These are phyloP conservation scores for Monilinia polystroma DNA, from an alignment of 2,329 filamentous ascomycete species.

Conservation along the genomic window DNA sequence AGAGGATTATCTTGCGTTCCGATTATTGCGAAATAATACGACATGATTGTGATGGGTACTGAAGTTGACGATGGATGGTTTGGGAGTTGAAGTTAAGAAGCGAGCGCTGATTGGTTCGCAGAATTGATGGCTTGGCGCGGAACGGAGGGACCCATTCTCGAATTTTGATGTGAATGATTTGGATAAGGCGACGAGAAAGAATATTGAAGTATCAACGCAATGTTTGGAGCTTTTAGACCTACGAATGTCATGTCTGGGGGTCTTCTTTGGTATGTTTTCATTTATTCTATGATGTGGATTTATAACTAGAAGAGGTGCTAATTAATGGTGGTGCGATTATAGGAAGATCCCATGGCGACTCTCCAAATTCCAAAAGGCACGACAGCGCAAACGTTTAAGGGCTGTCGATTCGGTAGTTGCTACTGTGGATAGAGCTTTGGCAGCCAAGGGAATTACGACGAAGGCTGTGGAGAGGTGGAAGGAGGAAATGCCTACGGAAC, in stretches of 20 bases:
- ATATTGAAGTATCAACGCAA: slow-evolving; percentile 45
- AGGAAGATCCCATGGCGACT: slow-evolving; percentile 97
- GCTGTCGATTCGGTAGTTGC: slow-evolving; percentile 86
- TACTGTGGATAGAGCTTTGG: slow-evolving; percentile 75
- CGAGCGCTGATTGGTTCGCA: slow-evolving; percentile 33
- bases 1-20: slow-evolving; percentile 93
- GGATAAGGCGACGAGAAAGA: slow-evolving; percentile 1
- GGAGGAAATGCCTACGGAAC: slow-evolving; percentile 90
- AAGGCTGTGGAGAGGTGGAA: slow-evolving; percentile 90
- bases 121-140: slow-evolving; percentile 32
- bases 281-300: neutral
- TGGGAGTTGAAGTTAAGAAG: slow-evolving; percentile 24
- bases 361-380: slow-evolving; percentile 84
- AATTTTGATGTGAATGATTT: slow-evolving; percentile 24
- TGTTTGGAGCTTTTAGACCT: slow-evolving; percentile 83
- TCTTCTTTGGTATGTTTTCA: slow-evolving; percentile 68
- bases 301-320: slow-evolving; percentile 21
- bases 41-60: slow-evolving; percentile 59
- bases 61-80: slow-evolving; percentile 17
- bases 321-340: slow-evolving; percentile 30
- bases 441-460: slow-evolving; percentile 66
- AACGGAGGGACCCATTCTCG: slow-evolving; percentile 28
- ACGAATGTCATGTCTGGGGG: slow-evolving; percentile 75
- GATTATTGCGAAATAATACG: slow-evolving; percentile 97
- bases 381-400: slow-evolving; percentile 78